Evolutionary conservation across 768 basidiomycete species (phyloP).

Genomic region (Gloeostereum incarnatum): DNA sequence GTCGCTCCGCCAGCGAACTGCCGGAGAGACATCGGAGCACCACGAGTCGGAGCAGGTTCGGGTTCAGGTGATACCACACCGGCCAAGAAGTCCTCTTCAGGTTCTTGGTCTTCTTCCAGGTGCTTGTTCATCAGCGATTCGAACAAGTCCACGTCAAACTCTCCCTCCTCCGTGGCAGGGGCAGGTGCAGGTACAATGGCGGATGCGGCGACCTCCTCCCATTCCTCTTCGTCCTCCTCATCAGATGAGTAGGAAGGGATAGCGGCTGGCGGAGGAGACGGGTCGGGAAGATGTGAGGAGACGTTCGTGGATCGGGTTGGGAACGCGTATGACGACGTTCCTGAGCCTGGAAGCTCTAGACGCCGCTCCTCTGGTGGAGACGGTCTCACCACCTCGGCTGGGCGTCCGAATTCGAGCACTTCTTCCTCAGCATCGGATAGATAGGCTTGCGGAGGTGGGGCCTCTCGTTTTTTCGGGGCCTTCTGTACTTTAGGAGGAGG

Average conservation of each 20-base stretch:
- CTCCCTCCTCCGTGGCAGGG: conserved; percentile 13
- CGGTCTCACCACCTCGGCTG: conserved; percentile 19
- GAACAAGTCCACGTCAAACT: conserved; percentile 29
- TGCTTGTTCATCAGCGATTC: conserved; percentile 27
- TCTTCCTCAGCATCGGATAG: conserved; percentile 40
- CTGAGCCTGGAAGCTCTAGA: conserved; percentile 10
- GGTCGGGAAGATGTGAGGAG: conserved; percentile 4
- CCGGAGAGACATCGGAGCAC: conserved; percentile 40
- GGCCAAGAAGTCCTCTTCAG: conserved; percentile 27
- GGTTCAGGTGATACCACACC: conserved; percentile 22
- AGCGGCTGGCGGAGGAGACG: conserved; percentile 15
- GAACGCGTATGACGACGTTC: conserved; percentile 8
- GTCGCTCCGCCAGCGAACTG: conserved; percentile 31
- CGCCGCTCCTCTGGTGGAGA: background rate
- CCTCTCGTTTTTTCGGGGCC: too few relatives aligned
- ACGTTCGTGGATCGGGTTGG: conserved; percentile 3
- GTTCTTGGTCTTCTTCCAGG: conserved; percentile 20
- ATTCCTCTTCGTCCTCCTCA: conserved; percentile 37
- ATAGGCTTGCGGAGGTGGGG: too few relatives aligned
- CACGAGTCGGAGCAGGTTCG: conserved; percentile 11
- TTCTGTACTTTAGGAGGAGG: conserved; percentile 12
- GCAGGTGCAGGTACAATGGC: conserved; percentile 12
- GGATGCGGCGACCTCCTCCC: conserved; percentile 33
- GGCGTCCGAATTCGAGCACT: conserved; percentile 35
- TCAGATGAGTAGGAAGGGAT: conserved; percentile 9